These are phyloP conservation scores for Fusarium torulosum DNA, from an alignment of 2,329 filamentous ascomycete species.

Conservation along the genomic window DNA sequence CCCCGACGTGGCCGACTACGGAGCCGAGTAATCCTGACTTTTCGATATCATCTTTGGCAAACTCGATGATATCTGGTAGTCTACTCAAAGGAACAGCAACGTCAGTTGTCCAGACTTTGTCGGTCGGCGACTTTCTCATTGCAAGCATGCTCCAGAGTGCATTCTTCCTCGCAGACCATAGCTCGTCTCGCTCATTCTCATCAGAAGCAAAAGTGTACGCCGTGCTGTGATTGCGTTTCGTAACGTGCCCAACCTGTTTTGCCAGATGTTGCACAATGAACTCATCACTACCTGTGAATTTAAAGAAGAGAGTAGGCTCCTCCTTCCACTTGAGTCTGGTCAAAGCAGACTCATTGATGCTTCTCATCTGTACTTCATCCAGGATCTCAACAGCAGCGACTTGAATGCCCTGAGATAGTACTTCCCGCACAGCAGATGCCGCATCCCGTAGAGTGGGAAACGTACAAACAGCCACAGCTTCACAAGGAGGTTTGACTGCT, in stretches of 20 bases:
- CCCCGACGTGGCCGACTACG: conserved; percentile 89
- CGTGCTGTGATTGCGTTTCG: conserved; percentile 65
- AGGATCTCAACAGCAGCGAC: conserved; percentile 86
- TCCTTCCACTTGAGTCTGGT: conserved; percentile 80
- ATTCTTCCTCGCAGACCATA: conserved; percentile 87
- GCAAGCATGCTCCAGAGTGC: conserved; percentile 85
- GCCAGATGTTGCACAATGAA: conserved; percentile 85
- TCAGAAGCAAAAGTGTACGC: conserved; percentile 81
- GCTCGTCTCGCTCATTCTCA: conserved; percentile 75
- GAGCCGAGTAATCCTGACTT: conserved; percentile 86
- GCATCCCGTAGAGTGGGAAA: conserved; percentile 83
- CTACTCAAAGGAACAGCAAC: conserved; percentile 84
- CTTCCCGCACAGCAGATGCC: conserved; percentile 76
- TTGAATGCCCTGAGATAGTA: conserved; percentile 79
- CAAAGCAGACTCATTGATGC: conserved; percentile 79
- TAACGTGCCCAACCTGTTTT: conserved; percentile 71
- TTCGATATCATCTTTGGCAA: conserved; percentile 90
- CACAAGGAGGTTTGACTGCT: conserved; percentile 79
- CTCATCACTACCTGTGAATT: conserved; percentile 82
- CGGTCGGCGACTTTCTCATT: conserved; percentile 60
- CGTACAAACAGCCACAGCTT: conserved; percentile 81
- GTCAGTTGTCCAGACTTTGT: conserved; percentile 74
- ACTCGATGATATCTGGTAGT: conserved; percentile 80
- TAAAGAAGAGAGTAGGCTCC: conserved; percentile 83
- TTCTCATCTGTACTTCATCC: conserved; percentile 88